These are phyloP conservation scores for Emiliania huxleyi DNA, from an alignment of 78 protist genomes.

Conservation along the genomic window DNA sequence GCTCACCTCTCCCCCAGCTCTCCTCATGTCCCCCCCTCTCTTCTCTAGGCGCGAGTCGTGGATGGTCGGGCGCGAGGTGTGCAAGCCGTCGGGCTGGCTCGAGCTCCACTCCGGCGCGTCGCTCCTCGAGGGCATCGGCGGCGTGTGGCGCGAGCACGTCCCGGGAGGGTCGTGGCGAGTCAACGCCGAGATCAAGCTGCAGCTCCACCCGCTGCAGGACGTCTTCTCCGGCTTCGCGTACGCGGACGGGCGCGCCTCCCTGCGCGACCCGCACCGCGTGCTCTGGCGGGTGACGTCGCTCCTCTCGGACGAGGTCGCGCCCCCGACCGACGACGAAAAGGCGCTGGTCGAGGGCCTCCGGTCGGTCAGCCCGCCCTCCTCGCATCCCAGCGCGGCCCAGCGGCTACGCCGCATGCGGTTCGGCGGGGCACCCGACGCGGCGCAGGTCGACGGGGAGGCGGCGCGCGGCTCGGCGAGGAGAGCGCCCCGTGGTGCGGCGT, in stretches of 20 bases:
- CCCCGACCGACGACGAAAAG: not conserved
- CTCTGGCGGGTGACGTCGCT: not conserved
- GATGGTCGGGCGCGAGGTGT: not conserved
- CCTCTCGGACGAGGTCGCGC: not conserved
- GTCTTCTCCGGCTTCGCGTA: not conserved
- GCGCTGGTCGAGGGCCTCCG: not conserved
- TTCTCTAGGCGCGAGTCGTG: not conserved
- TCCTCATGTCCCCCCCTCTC: too few species aligned
- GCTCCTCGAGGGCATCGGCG: not conserved
- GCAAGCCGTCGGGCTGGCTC: not conserved
- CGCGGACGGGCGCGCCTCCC: not conserved
- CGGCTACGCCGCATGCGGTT: not conserved
- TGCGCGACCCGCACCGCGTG: not conserved
- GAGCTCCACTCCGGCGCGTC: not conserved
- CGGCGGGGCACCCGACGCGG: not conserved
- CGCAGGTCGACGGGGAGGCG: not conserved
- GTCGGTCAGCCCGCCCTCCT: not conserved
- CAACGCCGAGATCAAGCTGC: not conserved
- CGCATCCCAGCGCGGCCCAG: too few species aligned
- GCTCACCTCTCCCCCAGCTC: too few species aligned
- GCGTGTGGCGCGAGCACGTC: not conserved
- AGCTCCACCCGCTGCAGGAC: constrained; percentile 13
- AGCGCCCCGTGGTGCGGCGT: too few species aligned
- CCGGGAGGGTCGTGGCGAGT: not conserved
- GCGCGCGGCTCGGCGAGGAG: not conserved